Base-by-base conservation (phyloP, 495 filamentous ascomycete species). In the Rhypophila decipiens region DNA sequence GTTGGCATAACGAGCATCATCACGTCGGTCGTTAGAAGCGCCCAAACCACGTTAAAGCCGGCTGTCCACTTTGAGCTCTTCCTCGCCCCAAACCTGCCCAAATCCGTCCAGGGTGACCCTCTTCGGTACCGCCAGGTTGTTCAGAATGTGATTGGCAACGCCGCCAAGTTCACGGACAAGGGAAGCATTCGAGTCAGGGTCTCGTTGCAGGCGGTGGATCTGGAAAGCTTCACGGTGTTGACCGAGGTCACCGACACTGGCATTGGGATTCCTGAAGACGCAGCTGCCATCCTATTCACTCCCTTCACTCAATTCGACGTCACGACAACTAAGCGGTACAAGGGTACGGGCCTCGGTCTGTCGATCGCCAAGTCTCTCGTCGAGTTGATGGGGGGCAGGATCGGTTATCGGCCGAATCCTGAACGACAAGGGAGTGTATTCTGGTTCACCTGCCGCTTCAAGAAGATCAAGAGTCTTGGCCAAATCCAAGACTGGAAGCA, bases 241-340 rank as follows among this genome's bases (percentile, higher is more conserved):
- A 79, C 77, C 4, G 80, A 86, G 54, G 81, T 93, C 12, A 71
- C 78, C 51, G 87, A 93, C 55, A 88, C 83, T 9, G 87, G 87
- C 8, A 86, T 85, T 7, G 87, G 87, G 15, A 82, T 93, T 41
- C 75, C 83, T 0, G 69, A 77, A 5, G 49, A 72, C 35, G 69
- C 82, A 2, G 78, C 83, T 10, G 66, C 79, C 33, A 73, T 73
- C 39, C 78, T 93, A 12, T 93, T 90, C 64, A 85, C 87, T 43
- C 88, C 87, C 0, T 93, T 93, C 51, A 80, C 83, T 4, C 87
- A 93, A 65, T 85, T 85, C 2, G 86, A 93, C 55, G 56, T 83
- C 7, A 78, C 84, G 1, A 70, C 87, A 19, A 87, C 80, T 50
- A 89, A 88, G 53, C 85, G 83, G 37, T 87, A 82, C 59, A 84